Conservation (phyloP, 2,329 filamentous ascomycete genomes). For the Colletotrichum sp. region DNA sequence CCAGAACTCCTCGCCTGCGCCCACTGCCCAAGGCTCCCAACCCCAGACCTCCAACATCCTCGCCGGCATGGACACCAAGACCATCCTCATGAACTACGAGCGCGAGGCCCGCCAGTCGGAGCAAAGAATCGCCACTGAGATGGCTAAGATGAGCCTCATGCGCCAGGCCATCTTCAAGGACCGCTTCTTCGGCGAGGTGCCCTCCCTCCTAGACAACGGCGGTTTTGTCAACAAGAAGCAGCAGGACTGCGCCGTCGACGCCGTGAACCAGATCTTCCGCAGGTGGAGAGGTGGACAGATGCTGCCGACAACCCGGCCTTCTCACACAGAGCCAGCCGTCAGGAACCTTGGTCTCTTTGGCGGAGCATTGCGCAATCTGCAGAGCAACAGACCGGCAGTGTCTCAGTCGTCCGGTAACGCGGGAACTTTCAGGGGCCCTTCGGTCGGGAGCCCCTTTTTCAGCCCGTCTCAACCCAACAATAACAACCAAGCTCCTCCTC, state of each 20-base stretch:
- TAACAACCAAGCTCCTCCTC: background rate
- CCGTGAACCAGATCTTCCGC: background rate
- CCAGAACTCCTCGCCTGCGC: too few relatives aligned
- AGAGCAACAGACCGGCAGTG: background rate
- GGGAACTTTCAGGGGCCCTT: fast-evolving
- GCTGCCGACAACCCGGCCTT: background rate
- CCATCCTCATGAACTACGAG: conserved; percentile 4
- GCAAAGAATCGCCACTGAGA: background rate
- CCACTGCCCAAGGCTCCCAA: background rate
- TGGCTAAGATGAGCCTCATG: background rate
- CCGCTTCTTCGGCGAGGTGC: background rate
- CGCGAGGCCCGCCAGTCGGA: conserved; percentile 7
- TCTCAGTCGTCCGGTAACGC: background rate
- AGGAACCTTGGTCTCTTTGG: background rate
- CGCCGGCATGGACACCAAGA: background rate
- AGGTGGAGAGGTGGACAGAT: background rate
- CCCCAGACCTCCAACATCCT: background rate
- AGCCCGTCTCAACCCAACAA: background rate
- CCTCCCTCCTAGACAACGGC: background rate
- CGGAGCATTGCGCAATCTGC: background rate
- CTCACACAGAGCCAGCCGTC: background rate
- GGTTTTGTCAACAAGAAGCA: background rate
- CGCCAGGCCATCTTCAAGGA: background rate
- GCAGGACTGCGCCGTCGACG: background rate
- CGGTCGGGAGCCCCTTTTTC: background rate